Evolutionary conservation across 768 basidiomycete species (phyloP).

Genomic region (Termitomyces eurrhizus): DNA sequence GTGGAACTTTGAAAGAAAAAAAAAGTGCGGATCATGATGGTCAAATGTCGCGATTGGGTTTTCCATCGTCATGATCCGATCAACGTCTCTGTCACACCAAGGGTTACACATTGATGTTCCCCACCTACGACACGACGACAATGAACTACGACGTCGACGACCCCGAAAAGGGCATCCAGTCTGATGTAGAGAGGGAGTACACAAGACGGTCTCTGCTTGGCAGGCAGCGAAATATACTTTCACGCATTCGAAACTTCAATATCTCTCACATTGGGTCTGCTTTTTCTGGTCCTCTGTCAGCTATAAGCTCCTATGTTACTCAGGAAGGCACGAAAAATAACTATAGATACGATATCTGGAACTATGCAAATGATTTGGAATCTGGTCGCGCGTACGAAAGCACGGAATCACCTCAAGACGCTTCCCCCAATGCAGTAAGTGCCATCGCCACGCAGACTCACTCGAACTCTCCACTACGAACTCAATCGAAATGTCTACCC

Average conservation of each 20-base stretch:
- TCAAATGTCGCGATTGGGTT: too few species aligned
- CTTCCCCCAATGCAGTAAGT: conserved; percentile 5
- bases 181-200: conserved; percentile 4
- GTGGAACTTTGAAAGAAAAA: too few species aligned
- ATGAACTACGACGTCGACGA: conserved; percentile 16
- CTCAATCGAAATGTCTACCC: conserved; percentile 15
- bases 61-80: neutral
- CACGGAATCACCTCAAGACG: conserved; percentile 4
- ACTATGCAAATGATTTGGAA: conserved; percentile 14
- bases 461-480: conserved; percentile 16
- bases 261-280: conserved; percentile 19
- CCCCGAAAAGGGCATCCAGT: conserved; percentile 8
- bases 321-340: conserved; percentile 6
- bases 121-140: neutral
- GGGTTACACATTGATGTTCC: neutral
- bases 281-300: conserved; percentile 18
- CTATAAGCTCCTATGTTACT: conserved; percentile 11
- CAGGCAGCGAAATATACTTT: conserved; percentile 14
- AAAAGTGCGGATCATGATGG: too few species aligned
- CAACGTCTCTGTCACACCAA: neutral
- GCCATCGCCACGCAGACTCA: conserved; percentile 20
- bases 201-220: neutral
- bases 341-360: conserved; percentile 6
- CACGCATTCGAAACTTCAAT: conserved; percentile 22
- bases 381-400: conserved; percentile 4